Evolutionary conservation across 176 grass and related monocot genomes (phyloP), one percentile per base, ranked within the genome.

Genomic region (Paspalum notatum): DNA sequence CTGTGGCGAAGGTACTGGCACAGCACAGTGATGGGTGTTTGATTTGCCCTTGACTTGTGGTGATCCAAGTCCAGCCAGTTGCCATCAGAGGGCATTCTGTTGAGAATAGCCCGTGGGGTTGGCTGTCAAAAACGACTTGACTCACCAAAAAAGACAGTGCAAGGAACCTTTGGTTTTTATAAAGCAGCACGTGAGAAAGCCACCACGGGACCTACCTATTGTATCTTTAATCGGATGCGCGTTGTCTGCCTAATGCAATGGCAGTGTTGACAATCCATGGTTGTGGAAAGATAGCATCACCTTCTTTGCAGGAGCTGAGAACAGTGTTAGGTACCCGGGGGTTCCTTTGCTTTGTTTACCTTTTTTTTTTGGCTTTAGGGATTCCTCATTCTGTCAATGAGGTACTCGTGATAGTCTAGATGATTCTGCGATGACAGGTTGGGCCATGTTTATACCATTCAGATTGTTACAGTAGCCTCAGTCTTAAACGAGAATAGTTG

Each of bases 331-430:
- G 80, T 66, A 65, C 25, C 37, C 37, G 40, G 43, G 40, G 43
- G 39, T 41, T 57, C 46, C 12, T 62, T 56, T 57, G 65, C 21
- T 73, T 53, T 74, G 41, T 49, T 70, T 32, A 32, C 42, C n/a
- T n/a, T n/a, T n/a, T n/a, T n/a, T 12, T 60, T 87, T 81, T 87
- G 32, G 16, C 55, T 25, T 79, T 88, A 64, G 26, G 22, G 53
- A 71, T 85, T 77, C 44, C 44, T 24, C 49, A 42, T 38, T 12
- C 21, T 7, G 17, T 57, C 5, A 38, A 14, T 26, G 44, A 43
- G 71, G 20, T 44, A 22, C 8, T 20, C 20, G 0, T 41, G 4
- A n/a, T 32, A 3, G 32, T 32, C 32, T 12, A 51, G 14, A 26
- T 18, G n/a, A 21, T 75, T 44, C 9, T 27, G n/a, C 45, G 32